Evolutionary conservation across 202 grass and related monocot genomes (phyloP).

Genomic region (Eragrostis tef): DNA sequence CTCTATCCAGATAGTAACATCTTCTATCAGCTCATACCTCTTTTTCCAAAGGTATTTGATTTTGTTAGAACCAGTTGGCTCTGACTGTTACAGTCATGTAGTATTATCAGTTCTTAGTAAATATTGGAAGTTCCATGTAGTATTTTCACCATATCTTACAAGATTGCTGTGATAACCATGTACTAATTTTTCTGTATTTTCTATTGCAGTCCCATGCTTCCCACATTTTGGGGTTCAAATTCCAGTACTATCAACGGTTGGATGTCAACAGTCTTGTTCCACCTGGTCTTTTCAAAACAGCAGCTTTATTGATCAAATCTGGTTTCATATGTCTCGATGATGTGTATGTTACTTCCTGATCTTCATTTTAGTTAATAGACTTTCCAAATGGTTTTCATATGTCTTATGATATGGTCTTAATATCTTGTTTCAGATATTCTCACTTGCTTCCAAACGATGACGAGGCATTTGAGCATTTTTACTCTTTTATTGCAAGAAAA

Average conservation of each 20-base stretch:
- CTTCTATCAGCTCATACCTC: slow-evolving; percentile 90
- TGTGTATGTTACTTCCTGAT: slow-evolving; percentile 65
- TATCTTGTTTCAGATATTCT: slow-evolving; percentile 68
- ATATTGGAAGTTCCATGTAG: slow-evolving; percentile 27
- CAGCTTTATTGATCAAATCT: slow-evolving; percentile 87
- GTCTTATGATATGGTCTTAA: slow-evolving; percentile 17
- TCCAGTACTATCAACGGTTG: slow-evolving; percentile 96
- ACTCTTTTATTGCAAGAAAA: slow-evolving; percentile 71
- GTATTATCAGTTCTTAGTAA: neutral
- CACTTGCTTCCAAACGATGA: slow-evolving; percentile 97
- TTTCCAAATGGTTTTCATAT: slow-evolving; percentile 31
- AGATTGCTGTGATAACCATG: slow-evolving; percentile 28
- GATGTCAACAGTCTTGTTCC: slow-evolving; percentile 77
- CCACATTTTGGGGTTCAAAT: slow-evolving; percentile 98
- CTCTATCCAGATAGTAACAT: slow-evolving; percentile 75
- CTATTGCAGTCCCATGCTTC: slow-evolving; percentile 87
- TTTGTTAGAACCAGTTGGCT: slow-evolving; percentile 19
- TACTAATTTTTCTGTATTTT: slow-evolving; percentile 23
- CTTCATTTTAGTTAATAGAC: slow-evolving; percentile 10
- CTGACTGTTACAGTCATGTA: slow-evolving; percentile 17
- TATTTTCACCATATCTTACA: slow-evolving; percentile 37
- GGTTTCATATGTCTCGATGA: slow-evolving; percentile 91
- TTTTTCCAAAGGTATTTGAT: slow-evolving; percentile 95
- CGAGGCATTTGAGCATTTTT: slow-evolving; percentile 89
- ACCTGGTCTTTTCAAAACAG: slow-evolving; percentile 70